phyloP scores from a whole-genome alignment of 129 eudicot genomes.

The Pulicaria dysenterica region DNA sequence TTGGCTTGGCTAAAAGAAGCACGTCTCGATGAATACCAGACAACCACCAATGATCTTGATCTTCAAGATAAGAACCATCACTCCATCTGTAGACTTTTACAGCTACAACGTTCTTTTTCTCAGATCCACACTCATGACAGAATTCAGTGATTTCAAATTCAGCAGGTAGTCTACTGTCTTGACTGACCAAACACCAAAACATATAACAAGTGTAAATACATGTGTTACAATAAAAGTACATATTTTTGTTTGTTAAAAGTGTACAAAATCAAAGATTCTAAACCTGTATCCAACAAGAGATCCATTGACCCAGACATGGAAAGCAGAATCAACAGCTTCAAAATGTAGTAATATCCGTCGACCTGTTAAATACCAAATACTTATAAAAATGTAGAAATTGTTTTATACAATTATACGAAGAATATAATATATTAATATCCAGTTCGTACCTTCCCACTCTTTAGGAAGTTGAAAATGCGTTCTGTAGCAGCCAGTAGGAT shows the following conservation, averaged over 20 bases:
- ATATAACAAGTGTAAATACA: conserved; percentile 9
- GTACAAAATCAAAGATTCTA: conserved; percentile 43
- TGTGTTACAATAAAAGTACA: not conserved
- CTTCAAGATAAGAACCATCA: conserved; percentile 98
- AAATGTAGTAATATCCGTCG: conserved; percentile 89
- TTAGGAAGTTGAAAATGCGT: conserved; percentile 76
- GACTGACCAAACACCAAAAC: conserved; percentile 59
- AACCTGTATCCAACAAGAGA: conserved; percentile 90
- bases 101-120: conserved; percentile 69
- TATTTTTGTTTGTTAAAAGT: not conserved
- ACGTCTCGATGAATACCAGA: conserved; percentile 98
- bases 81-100: conserved; percentile 95
- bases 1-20: conserved; percentile 85
- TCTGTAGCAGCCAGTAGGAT: conserved; percentile 96
- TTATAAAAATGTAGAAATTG: too few relatives aligned
- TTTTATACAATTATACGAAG: too few relatives aligned
- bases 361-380: conserved; percentile 46
- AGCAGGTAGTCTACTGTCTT: conserved; percentile 96
- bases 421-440: conserved; percentile 5
- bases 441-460: conserved; percentile 81
- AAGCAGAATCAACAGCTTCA: conserved; percentile 99
- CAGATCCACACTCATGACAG: conserved; percentile 82
- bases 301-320: conserved; percentile 91
- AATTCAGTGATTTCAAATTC: conserved; percentile 86
- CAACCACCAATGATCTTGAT: conserved; percentile 99